phyloP scores from a whole-genome alignment of 2,329 filamentous ascomycete genomes.

The Colletotrichum orchidophilum region DNA sequence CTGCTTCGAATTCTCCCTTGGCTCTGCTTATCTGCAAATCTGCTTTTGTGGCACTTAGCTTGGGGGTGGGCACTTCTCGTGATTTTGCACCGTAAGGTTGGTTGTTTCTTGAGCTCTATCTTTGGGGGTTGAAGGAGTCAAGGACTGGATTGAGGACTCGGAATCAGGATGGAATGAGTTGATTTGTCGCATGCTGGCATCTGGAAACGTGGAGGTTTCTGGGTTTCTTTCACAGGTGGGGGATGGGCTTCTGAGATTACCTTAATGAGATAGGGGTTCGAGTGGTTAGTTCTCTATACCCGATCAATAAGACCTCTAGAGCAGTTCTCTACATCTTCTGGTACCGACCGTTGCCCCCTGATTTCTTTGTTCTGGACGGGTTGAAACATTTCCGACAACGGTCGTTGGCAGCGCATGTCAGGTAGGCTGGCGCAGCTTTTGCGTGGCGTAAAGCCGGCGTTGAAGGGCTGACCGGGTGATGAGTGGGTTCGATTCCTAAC shows the following conservation, averaged over 20 bases:
- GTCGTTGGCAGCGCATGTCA: not conserved
- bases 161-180: not conserved
- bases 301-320: conserved; percentile 9
- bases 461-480: not conserved
- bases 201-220: not conserved
- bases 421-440: not conserved
- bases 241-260: conserved; percentile 1
- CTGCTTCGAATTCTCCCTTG: not conserved
- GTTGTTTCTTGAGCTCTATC: conserved; percentile 9
- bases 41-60: not conserved
- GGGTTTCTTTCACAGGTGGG: conserved; percentile 10
- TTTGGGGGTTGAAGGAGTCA: conserved; percentile 2
- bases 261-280: conserved; percentile 8
- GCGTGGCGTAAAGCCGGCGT: not conserved
- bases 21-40: not conserved
- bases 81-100: not conserved
- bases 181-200: conserved; percentile 13
- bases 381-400: not conserved
- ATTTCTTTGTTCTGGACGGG: conserved; percentile 7
- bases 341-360: not conserved
- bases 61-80: not conserved
- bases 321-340: not conserved
- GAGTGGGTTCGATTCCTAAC: no score
- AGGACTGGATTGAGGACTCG: not conserved
- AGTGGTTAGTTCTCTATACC: conserved; percentile 7